These are phyloP conservation scores for Drosera spatulata DNA, from an alignment of 179 eudicot species.

Conservation along the genomic window DNA sequence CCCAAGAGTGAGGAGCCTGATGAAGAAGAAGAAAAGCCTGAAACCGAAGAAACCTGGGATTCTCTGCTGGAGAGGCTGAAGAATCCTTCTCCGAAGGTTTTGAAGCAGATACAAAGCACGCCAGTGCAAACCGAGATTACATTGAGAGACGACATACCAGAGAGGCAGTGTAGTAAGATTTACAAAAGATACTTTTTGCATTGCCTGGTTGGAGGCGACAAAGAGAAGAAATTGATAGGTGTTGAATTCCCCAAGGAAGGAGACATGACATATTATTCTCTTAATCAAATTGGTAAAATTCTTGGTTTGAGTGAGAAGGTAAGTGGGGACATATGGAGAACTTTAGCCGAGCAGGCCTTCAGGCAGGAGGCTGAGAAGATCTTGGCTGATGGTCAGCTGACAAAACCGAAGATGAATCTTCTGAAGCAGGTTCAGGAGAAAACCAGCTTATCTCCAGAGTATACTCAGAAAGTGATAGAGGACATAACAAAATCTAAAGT, in stretches of 20 bases:
- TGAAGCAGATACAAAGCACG: slow-evolving; percentile 31
- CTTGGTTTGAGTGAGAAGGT: slow-evolving; percentile 61
- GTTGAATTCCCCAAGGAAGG: slow-evolving; percentile 58
- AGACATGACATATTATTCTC: slow-evolving; percentile 52
- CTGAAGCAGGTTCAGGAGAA: slow-evolving; percentile 69
- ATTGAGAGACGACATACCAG: slow-evolving; percentile 74
- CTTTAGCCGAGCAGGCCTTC: slow-evolving; percentile 84
- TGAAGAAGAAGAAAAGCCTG: slow-evolving; percentile 18
- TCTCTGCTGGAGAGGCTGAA: slow-evolving; percentile 62
- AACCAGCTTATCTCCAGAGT: slow-evolving; percentile 80
- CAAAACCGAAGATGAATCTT: slow-evolving; percentile 63
- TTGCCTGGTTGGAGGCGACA: slow-evolving; percentile 70
- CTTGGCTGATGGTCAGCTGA: slow-evolving; percentile 84
- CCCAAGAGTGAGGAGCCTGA: slow-evolving; percentile 35
- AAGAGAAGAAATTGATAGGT: slow-evolving; percentile 53
- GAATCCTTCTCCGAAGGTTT: slow-evolving; percentile 36
- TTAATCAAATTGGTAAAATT: slow-evolving; percentile 74
- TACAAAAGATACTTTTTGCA: slow-evolving; percentile 72
- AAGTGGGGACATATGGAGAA: slow-evolving; percentile 68
- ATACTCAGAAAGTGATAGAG: slow-evolving; percentile 77
- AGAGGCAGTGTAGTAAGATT: slow-evolving; percentile 72
- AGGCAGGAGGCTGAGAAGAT: slow-evolving; percentile 84
- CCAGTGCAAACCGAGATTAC: slow-evolving; percentile 75
- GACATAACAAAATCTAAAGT: slow-evolving; percentile 64
- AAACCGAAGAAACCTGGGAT: slow-evolving; percentile 72